These are phyloP conservation scores for Tylopilus felleus DNA, from an alignment of 768 basidiomycete genomes.

Conservation along the genomic window DNA sequence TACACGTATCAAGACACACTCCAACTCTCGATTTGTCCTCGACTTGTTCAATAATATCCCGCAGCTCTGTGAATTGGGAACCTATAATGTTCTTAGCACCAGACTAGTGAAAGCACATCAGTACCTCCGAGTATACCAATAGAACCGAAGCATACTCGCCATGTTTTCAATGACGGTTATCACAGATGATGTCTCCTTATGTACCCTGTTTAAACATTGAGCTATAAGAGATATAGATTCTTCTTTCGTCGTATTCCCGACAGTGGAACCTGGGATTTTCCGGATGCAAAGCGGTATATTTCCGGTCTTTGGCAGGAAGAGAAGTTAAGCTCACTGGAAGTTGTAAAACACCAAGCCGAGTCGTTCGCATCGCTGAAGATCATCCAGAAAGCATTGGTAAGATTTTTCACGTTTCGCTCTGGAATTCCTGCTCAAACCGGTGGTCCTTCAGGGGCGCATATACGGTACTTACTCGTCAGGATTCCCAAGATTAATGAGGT, in stretches of 20 bases:
- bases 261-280: slow-evolving; percentile 79
- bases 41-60: slow-evolving; percentile 63
- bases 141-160: slow-evolving; percentile 38
- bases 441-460: not conserved
- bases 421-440: not conserved
- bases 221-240: slow-evolving; percentile 65
- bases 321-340: slow-evolving; percentile 63
- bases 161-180: slow-evolving; percentile 80
- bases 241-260: slow-evolving; percentile 59
- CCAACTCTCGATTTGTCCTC: slow-evolving; percentile 73
- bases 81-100: slow-evolving; percentile 80
- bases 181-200: slow-evolving; percentile 55
- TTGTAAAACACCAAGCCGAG: slow-evolving; percentile 76
- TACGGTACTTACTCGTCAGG: slow-evolving; percentile 57
- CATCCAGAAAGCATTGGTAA: slow-evolving; percentile 80
- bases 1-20: slow-evolving; percentile 85
- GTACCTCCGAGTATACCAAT: not conserved
- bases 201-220: slow-evolving; percentile 70
- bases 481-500: slow-evolving; percentile 83
- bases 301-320: not conserved
- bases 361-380: slow-evolving; percentile 71
- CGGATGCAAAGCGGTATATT: not conserved
- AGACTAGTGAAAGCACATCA: slow-evolving; percentile 42
- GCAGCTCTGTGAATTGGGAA: slow-evolving; percentile 63
- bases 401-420: slow-evolving; percentile 69